Base-by-base conservation (phyloP, 768 basidiomycete species). In the Tylopilus subfusipes region DNA sequence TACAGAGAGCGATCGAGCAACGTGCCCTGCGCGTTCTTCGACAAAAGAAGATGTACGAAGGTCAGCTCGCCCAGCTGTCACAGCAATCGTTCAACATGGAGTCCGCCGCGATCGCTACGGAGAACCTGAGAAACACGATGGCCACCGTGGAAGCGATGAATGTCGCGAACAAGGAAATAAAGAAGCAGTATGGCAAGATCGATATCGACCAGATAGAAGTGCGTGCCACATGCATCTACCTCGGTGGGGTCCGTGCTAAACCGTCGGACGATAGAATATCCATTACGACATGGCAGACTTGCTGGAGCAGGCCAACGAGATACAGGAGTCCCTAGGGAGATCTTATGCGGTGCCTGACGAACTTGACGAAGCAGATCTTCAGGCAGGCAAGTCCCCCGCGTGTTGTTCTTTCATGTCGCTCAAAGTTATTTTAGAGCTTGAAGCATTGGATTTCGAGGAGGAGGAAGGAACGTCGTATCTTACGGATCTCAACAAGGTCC, bases 81-180 rank as follows among this genome's bases (percentile, higher is more conserved):
- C 97, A 98, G 68, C 97, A 98, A 71, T 87, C 91, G 22, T 98
- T 93, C 77, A 98, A 99, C 73, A 98, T 98, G 90, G 95, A 99
- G 75, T 93, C 90, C 51, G 89, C 95, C 13, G 83, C 90, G 14
- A 84, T 98, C 64, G 86, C 92, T 10, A 98, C 96, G n/a, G 97
- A 98, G 75, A 98, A 98, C 72, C 72, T 98, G 64, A 85, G 93
- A 59, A 98, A 98, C 69, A 98, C 97, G 64, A 98, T 99, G 96
- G 96, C 93, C 13, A 98, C 97, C 0, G 84, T 98, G 27, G 93
- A 97, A 60, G 97, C 94, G 6, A 98, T 99, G 94, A 84, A 93
- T 68, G 66, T 80, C 18, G 95, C 97, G 18, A 98, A 98, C 75
- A 98, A 95, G 76, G 95, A 98, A 71, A 81, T 99, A 74, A 84